These are phyloP conservation scores for Eucalyptus lansdowneana DNA, from an alignment of 345 rosid species.

Conservation along the genomic window DNA sequence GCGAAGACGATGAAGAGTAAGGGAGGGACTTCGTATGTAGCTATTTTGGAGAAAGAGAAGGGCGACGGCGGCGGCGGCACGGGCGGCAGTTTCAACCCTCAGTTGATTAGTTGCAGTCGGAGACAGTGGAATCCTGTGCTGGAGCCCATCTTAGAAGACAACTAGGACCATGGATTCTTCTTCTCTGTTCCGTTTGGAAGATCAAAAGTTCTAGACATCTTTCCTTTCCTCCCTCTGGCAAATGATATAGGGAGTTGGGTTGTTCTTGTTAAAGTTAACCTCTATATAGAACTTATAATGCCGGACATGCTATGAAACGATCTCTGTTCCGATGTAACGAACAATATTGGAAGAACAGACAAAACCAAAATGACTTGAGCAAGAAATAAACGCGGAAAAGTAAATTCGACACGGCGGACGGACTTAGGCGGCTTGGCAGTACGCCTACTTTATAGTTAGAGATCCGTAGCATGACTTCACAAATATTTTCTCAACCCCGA, in stretches of 20 bases:
- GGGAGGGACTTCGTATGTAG: not conserved
- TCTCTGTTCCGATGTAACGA: not conserved
- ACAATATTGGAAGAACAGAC: not conserved
- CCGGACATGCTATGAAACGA: not conserved
- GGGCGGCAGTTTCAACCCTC: not conserved
- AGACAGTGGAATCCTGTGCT: conserved; percentile 20
- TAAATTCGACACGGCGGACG: not conserved
- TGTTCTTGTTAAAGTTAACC: not conserved
- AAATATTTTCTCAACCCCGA: not conserved
- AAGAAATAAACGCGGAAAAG: not conserved
- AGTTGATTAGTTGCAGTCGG: not conserved
- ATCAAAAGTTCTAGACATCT: not conserved
- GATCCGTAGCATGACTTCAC: not conserved
- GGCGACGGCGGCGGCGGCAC: not conserved
- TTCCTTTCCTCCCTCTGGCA: not conserved
- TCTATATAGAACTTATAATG: not conserved
- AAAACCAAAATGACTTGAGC: not conserved
- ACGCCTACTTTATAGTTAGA: not conserved
- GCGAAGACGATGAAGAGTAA: not conserved
- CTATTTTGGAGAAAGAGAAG: not conserved
- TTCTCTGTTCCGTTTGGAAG: not conserved
- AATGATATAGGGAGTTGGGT: not conserved
- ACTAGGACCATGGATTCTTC: not conserved
- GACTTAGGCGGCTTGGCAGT: not conserved
- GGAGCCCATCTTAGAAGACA: conserved; percentile 22